Conservation (phyloP, 1,284 basidiomycete genomes). For the Cryptococcus sp. region DNA sequence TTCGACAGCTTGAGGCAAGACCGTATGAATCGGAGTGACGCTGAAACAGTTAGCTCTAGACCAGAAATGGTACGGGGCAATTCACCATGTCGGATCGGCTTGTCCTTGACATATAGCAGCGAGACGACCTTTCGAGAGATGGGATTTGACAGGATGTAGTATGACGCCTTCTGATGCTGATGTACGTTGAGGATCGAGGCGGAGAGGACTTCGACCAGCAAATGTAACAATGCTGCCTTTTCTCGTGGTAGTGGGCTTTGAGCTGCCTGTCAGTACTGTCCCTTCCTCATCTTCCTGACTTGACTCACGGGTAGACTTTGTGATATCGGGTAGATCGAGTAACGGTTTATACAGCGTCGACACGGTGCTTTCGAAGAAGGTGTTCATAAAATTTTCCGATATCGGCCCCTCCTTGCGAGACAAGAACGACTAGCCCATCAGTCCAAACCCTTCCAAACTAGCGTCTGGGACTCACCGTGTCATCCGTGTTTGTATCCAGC, state of each 20-base stretch:
- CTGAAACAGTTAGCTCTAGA: constrained; percentile 48
- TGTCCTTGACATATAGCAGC: constrained; percentile 77
- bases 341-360: constrained; percentile 73
- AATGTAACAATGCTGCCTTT: constrained; percentile 68
- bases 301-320: constrained; percentile 55
- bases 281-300: too few relatives aligned
- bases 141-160: constrained; percentile 75
- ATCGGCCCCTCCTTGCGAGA: constrained; percentile 74
- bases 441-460: neutral
- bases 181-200: constrained; percentile 82
- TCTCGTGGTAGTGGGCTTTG: constrained; percentile 55
- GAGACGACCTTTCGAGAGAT: constrained; percentile 67
- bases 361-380: constrained; percentile 78
- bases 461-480: constrained; percentile 38
- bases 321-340: constrained; percentile 67
- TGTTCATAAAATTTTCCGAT: constrained; percentile 80
- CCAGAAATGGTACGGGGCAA: constrained; percentile 30
- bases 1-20: constrained; percentile 79
- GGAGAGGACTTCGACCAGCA: constrained; percentile 83
- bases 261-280: neutral
- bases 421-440: constrained; percentile 48
- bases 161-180: constrained; percentile 69
- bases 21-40: constrained; percentile 85
- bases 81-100: constrained; percentile 81
- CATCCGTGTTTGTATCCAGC: constrained; percentile 59